Evolutionary conservation across 441 rosid genomes (phyloP).

Genomic region (Breynia disticha): DNA sequence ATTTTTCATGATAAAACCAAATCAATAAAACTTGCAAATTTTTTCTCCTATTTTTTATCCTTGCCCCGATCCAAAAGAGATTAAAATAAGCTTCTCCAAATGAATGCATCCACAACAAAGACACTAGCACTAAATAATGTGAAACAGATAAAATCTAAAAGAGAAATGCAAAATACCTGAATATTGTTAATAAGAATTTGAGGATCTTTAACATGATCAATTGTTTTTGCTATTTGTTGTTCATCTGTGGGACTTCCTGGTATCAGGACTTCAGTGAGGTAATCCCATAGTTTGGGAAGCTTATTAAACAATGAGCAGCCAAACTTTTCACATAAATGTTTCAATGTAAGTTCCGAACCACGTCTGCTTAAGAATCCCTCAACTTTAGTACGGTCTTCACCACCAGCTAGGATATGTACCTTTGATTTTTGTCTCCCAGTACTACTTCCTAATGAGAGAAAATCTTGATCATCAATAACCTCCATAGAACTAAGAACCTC

Average conservation of each 20-base stretch:
- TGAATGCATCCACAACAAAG: no score
- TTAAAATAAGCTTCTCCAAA: no score
- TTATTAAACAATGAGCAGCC: slow-evolving; percentile 74
- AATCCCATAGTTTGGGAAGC: slow-evolving; percentile 98
- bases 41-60: no score
- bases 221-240: slow-evolving; percentile 33
- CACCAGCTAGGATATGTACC: slow-evolving; percentile 52
- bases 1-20: no score
- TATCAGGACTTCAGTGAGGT: slow-evolving; percentile 77
- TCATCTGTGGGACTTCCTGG: slow-evolving; percentile 47
- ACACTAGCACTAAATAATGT: no score
- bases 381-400: slow-evolving; percentile 81
- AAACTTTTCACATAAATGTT: slow-evolving; percentile 74
- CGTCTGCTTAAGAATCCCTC: slow-evolving; percentile 96
- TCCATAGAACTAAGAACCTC: slow-evolving; percentile 68
- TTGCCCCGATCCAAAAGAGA: no score
- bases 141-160: no score
- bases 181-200: slow-evolving; percentile 88
- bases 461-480: slow-evolving; percentile 76
- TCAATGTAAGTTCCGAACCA: slow-evolving; percentile 88
- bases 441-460: slow-evolving; percentile 54
- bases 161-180: slow-evolving; percentile 41
- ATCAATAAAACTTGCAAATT: no score
- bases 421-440: slow-evolving; percentile 64
- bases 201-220: slow-evolving; percentile 69